A percentile compares a stretch with the other conserved stretches of the same genome.
Conservation (phyloP, 2,329 filamentous ascomycete species). For the Lecanicillium sp. region DNA sequence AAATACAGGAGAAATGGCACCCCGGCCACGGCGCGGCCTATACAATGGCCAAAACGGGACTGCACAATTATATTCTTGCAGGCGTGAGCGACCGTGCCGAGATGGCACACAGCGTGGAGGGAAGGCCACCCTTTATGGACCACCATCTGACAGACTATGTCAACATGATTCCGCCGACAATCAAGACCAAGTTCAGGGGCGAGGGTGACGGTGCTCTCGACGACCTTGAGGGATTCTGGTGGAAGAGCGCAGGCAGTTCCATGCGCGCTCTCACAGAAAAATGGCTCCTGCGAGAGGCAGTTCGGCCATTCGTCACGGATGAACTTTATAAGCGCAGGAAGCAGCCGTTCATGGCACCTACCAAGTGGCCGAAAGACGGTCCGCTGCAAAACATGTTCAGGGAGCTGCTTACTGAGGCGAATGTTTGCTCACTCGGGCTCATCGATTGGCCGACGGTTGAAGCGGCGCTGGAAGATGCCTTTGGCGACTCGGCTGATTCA, state of each 20-base stretch:
- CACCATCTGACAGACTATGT: conserved; percentile 23
- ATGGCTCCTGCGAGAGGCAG: conserved; percentile 42
- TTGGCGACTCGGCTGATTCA: conserved; percentile 25
- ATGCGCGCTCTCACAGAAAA: conserved; percentile 32
- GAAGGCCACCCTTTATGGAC: conserved; percentile 27
- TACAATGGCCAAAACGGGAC: conserved; percentile 15
- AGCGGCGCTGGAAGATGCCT: conserved; percentile 27
- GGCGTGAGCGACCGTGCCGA: conserved; percentile 25
- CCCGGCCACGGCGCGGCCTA: conserved; percentile 20
- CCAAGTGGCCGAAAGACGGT: conserved; percentile 30
- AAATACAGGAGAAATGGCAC: conserved; percentile 20
- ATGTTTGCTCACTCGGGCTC: conserved; percentile 31
- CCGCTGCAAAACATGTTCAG: conserved; percentile 29
- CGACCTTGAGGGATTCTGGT: background rate
- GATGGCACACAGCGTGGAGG: conserved; percentile 29
- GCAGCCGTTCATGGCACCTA: conserved; percentile 40
- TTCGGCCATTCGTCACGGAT: conserved; percentile 39
- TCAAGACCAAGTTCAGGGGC: conserved; percentile 16
- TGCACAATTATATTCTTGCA: conserved; percentile 20
- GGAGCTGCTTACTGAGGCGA: conserved; percentile 24
- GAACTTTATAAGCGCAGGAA: conserved; percentile 44
- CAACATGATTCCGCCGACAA: conserved; percentile 20
- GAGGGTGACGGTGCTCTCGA: background rate
- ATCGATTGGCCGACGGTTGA: conserved; percentile 27
- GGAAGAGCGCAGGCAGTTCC: conserved; percentile 8